Conservation (phyloP, 106 monocot species). For the Apostasia shenzhenica region DNA sequence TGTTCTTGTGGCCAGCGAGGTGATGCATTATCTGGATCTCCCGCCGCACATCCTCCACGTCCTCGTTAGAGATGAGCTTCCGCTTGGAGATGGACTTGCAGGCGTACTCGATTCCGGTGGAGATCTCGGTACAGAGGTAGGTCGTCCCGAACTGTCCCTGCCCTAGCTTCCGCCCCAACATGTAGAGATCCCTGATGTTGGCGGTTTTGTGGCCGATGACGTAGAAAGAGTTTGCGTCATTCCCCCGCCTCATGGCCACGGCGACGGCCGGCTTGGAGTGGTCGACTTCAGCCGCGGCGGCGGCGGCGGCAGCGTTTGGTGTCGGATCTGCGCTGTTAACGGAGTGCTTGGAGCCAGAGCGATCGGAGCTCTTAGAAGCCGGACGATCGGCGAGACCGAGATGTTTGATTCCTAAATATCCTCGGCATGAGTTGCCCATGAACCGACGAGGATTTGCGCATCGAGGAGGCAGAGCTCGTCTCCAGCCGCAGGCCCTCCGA, state of each 20-base stretch:
- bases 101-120: constrained; percentile 28
- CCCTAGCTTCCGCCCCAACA: constrained; percentile 26
- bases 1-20: constrained; percentile 33
- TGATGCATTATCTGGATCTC: constrained; percentile 54
- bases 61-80: constrained; percentile 33
- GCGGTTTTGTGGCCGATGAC: constrained; percentile 35
- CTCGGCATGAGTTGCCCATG: constrained; percentile 10
- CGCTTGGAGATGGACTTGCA: constrained; percentile 45
- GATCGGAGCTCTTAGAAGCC: not conserved
- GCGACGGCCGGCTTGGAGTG: too few species aligned
- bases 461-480: too few species aligned
- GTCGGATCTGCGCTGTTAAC: not conserved
- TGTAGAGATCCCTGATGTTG: constrained; percentile 32
- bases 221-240: not conserved
- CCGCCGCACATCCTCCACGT: constrained; percentile 35
- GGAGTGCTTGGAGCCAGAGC: too few species aligned
- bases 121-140: constrained; percentile 29
- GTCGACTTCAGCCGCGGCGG: not conserved
- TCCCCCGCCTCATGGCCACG: constrained; percentile 3
- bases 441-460: not conserved
- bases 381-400: not conserved
- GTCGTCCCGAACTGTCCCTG: constrained; percentile 46
- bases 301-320: not conserved
- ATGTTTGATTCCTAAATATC: not conserved
- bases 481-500: too few species aligned